A percentile compares a stretch with the other conserved stretches of the same genome.
phyloP scores from a whole-genome alignment of 352 stramenopile species.

The Aphanomyces stellatus region DNA sequence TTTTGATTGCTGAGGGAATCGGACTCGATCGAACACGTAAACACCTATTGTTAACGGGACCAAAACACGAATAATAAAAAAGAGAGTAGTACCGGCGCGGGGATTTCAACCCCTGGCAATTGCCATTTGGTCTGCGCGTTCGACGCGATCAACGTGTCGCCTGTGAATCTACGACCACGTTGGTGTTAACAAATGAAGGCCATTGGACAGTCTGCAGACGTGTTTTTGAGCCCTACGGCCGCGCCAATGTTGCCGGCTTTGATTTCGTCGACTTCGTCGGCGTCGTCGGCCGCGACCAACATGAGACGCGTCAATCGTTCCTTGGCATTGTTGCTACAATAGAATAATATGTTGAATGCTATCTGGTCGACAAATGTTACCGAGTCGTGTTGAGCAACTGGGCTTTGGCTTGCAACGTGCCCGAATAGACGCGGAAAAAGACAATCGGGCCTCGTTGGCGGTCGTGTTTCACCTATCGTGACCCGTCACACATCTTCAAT shows the following conservation, averaged over 20 bases:
- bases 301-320: slow-evolving; percentile 71
- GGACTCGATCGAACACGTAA: slow-evolving; percentile 88
- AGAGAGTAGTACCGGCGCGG: slow-evolving; percentile 33
- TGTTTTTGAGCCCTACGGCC: slow-evolving; percentile 87
- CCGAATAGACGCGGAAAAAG: slow-evolving; percentile 93
- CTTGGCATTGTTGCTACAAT: slow-evolving; percentile 24
- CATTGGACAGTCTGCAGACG: slow-evolving; percentile 19
- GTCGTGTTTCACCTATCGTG: slow-evolving; percentile 77
- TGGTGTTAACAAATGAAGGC: too few relatives aligned
- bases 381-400: slow-evolving; percentile 69
- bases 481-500: slow-evolving; percentile 24
- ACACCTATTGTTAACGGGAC: too few relatives aligned
- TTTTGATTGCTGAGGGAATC: slow-evolving; percentile 79
- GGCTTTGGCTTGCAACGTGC: slow-evolving; percentile 72
- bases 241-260: slow-evolving; percentile 88
- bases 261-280: slow-evolving; percentile 78
- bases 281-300: slow-evolving; percentile 84
- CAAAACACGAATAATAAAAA: background rate
- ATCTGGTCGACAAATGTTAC: slow-evolving; percentile 17
- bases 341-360: background rate
- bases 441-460: slow-evolving; percentile 67
- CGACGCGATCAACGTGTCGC: slow-evolving; percentile 88
- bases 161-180: slow-evolving; percentile 53
- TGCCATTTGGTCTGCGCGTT: slow-evolving; percentile 41
- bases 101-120: slow-evolving; percentile 56